Evolutionary conservation across 1,139 yeast species (phyloP), one percentile per base, ranked within the genome.

Genomic region (Candida sanyaensis): DNA sequence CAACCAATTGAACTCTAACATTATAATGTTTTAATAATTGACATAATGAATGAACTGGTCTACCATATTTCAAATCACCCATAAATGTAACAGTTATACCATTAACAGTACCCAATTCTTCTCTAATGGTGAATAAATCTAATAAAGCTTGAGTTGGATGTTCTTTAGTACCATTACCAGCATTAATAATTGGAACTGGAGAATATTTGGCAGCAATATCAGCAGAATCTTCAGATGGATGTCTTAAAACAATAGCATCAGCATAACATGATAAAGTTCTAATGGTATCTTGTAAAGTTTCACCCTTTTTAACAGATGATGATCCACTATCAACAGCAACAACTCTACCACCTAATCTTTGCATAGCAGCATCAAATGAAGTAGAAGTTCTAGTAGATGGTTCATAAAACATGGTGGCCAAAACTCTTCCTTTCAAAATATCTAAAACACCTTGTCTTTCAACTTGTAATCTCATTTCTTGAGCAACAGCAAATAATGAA

Each of bases 311-410:
- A 46, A 92, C 96, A 27, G 97, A 90, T 21, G 98, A 91, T 41
- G 93, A 79, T 52, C 81, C 83, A 51, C 95, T 88, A 55, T 89
- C 79, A 55, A 95, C 87, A 46, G 96, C 82, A 58, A 95, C 88
- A 57, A 92, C 97, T 69, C 96, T 85, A 66, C 99, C 99, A 68
- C 99, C 99, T 62, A 95, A 80, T 76, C 99, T 88, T 78, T 95
- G 98, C 99, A 95, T 95, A 53, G 99, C 99, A 60, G 97, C 97
- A 69, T 95, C 96, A 67, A 95, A 95, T 1, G 98, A 92, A 24
- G 97, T 84, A 13, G 96, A 83, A 30, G 99, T 95, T 72, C 99
- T 83, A 42, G 99, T 95, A 9, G 97, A 90, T 60, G 99, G 99
- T 75, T 95, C 99, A 69, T 91, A 95, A 77, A 95, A 95, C 79